These are phyloP conservation scores for Tephrocybe rancida DNA, from an alignment of 768 basidiomycete species.

Conservation along the genomic window DNA sequence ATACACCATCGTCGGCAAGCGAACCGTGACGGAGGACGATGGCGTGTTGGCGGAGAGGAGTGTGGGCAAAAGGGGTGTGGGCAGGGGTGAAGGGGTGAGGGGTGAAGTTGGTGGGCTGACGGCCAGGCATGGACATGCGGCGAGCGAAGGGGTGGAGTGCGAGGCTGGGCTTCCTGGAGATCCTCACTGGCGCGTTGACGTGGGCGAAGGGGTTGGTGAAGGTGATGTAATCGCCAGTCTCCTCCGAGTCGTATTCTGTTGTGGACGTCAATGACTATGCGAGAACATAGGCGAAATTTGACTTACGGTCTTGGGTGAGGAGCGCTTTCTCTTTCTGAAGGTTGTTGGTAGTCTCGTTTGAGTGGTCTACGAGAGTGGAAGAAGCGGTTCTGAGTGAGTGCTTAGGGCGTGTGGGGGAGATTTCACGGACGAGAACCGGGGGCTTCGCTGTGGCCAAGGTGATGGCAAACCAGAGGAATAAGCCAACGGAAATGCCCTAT, in stretches of 20 bases:
- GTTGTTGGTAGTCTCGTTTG: neutral
- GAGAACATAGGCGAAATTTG: neutral
- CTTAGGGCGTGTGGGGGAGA: neutral
- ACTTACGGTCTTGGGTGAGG: constrained; percentile 3
- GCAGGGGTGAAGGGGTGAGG: neutral
- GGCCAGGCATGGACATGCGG: constrained; percentile 6
- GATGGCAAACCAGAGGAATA: neutral
- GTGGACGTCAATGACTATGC: neutral
- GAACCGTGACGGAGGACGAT: neutral
- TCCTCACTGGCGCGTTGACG: constrained; percentile 3
- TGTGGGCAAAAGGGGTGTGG: too few species aligned
- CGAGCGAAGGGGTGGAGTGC: constrained; percentile 10
- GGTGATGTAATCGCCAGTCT: neutral
- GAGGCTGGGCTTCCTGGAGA: neutral
- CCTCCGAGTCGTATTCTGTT: neutral
- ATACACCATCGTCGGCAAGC: neutral
- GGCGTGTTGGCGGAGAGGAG: neutral
- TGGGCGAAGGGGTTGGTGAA: constrained; percentile 6
- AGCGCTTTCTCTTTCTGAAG: too few species aligned
- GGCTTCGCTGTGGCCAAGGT: constrained; percentile 7
- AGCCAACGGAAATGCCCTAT: neutral
- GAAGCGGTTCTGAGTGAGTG: neutral
- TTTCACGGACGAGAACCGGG: constrained; percentile 4
- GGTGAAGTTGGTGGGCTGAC: neutral
- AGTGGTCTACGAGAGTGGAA: neutral